Conservation (phyloP, 2,329 filamentous ascomycete species). For the Blastomyces silverae region DNA sequence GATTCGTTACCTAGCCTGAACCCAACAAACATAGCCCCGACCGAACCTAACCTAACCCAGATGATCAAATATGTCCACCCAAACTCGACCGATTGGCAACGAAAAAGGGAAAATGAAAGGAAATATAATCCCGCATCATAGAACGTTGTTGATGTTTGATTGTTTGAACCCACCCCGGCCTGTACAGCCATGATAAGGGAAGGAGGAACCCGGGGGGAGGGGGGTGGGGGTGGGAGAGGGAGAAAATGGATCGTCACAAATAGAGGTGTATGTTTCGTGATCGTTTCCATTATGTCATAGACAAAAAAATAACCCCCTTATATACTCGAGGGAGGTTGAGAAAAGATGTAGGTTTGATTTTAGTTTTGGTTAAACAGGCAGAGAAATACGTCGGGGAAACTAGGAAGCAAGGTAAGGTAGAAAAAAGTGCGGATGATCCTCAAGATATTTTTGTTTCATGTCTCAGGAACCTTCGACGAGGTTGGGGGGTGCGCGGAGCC, state of each 20-base stretch:
- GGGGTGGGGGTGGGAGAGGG: too few species aligned
- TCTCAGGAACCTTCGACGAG: background rate
- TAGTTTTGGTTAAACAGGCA: background rate
- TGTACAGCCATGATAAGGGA: background rate
- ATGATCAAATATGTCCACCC: background rate
- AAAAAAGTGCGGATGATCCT: background rate
- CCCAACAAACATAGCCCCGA: background rate
- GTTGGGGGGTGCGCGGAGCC: constrained; percentile 5
- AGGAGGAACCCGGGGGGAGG: too few species aligned
- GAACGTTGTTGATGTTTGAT: constrained; percentile 7
- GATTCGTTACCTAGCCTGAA: background rate
- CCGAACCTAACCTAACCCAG: background rate
- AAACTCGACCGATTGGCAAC: background rate
- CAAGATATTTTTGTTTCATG: background rate
- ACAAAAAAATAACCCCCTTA: background rate
- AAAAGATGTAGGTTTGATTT: background rate
- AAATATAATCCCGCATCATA: constrained; percentile 4
- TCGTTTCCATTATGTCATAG: constrained; percentile 9
- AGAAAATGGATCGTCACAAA: constrained; percentile 6
- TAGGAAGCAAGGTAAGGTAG: background rate
- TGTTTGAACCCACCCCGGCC: constrained; percentile 4
- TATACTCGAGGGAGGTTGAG: background rate
- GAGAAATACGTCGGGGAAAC: background rate
- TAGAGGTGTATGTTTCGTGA: constrained; percentile 2
- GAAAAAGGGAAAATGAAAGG: constrained; percentile 3